phyloP scores from a whole-genome alignment of 2,329 filamentous ascomycete species.

The Cladophialophora psammophila region DNA sequence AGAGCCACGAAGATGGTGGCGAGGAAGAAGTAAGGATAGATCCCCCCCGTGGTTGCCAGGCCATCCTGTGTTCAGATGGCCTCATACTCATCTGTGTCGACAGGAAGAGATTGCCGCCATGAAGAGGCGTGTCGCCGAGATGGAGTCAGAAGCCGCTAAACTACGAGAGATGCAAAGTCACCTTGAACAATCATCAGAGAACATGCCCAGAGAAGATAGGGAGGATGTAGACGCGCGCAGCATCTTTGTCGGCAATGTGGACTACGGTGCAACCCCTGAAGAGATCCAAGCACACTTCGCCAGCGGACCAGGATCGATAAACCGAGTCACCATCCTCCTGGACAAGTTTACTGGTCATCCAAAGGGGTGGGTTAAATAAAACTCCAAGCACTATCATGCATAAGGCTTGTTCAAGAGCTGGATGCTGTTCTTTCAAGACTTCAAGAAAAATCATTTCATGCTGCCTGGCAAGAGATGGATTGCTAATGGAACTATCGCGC shows the following conservation, averaged over 20 bases:
- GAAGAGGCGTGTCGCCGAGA: slow-evolving; percentile 86
- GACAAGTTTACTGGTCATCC: slow-evolving; percentile 99
- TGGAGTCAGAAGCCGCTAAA: slow-evolving; percentile 88
- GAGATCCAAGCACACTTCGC: slow-evolving; percentile 99
- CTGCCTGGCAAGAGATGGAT: slow-evolving; percentile 67
- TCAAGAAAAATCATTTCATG: slow-evolving; percentile 47
- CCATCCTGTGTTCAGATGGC: neutral
- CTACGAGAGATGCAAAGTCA: slow-evolving; percentile 85
- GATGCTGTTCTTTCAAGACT: slow-evolving; percentile 25
- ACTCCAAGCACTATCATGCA: slow-evolving; percentile 31
- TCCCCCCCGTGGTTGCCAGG: neutral
- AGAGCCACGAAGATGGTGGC: slow-evolving; percentile 50
- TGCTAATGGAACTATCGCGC: slow-evolving; percentile 46
- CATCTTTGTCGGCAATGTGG: slow-evolving; percentile 98
- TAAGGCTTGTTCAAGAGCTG: slow-evolving; percentile 41
- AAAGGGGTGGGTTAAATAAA: slow-evolving; percentile 81
- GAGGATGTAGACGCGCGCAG: slow-evolving; percentile 94
- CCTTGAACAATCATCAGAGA: slow-evolving; percentile 83
- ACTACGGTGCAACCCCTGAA: slow-evolving; percentile 95
- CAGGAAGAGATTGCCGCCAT: slow-evolving; percentile 84
- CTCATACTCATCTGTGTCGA: slow-evolving; percentile 11
- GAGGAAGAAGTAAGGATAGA: slow-evolving; percentile 53
- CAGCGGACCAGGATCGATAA: slow-evolving; percentile 88
- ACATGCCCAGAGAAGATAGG: slow-evolving; percentile 81
- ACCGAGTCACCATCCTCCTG: slow-evolving; percentile 93